These are phyloP conservation scores for Rosa persica DNA, from an alignment of 306 rosid species.

Conservation along the genomic window DNA sequence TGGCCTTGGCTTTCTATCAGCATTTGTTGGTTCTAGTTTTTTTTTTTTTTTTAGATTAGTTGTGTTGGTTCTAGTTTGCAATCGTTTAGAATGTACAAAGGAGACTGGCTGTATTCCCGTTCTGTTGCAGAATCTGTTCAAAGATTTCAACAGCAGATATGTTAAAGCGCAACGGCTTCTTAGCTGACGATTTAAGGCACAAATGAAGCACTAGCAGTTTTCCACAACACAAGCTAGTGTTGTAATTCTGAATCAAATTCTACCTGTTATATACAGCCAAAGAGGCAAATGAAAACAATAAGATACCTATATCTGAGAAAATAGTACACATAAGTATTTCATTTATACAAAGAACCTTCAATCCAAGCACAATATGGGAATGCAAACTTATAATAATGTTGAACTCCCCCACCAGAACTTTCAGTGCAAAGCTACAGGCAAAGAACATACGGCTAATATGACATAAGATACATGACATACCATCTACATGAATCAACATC, in stretches of 20 bases:
- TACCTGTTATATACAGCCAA: neutral
- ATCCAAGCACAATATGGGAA: constrained; percentile 9
- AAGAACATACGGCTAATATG: neutral
- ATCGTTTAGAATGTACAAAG: neutral
- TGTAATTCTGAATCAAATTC: neutral
- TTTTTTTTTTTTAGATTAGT: too few relatives aligned
- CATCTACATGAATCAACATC: constrained; percentile 16
- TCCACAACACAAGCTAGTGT: neutral
- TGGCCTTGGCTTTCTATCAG: neutral
- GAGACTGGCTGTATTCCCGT: neutral
- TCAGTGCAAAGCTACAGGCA: constrained; percentile 1
- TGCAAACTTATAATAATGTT: constrained; percentile 15
- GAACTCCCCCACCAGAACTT: constrained; percentile 8
- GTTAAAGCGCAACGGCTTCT: neutral
- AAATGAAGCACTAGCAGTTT: neutral
- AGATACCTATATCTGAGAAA: neutral
- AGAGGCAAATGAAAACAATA: neutral
- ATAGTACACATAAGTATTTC: neutral
- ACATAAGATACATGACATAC: constrained; percentile 1
- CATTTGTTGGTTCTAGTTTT: neutral
- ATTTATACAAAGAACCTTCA: constrained; percentile 19
- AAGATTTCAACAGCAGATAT: neutral
- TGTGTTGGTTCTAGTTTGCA: neutral
- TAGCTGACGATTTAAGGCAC: neutral
- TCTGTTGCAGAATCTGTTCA: neutral